These are phyloP conservation scores for Microbotryum intermedium DNA, from an alignment of 1,284 basidiomycete species.

Conservation along the genomic window DNA sequence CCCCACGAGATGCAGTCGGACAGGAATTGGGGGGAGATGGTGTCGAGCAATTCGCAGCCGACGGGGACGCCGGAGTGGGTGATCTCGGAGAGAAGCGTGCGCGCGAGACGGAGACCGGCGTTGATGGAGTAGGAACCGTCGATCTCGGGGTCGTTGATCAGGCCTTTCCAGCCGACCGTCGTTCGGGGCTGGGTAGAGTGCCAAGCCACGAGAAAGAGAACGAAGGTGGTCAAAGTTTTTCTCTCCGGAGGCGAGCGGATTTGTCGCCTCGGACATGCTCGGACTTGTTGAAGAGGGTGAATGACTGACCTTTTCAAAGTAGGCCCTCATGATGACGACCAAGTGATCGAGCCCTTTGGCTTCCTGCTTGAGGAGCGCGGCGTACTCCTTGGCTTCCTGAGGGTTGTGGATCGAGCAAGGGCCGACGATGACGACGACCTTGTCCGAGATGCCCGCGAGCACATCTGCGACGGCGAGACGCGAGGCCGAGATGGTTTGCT, in stretches of 20 bases:
- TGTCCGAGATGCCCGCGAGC: slow-evolving; percentile 71
- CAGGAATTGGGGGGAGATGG: slow-evolving; percentile 45
- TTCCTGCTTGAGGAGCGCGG: slow-evolving; percentile 58
- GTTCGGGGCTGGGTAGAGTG: slow-evolving; percentile 57
- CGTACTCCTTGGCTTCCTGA: slow-evolving; percentile 84
- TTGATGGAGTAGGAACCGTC: slow-evolving; percentile 95
- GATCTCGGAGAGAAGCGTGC: slow-evolving; percentile 81
- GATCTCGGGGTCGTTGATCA: slow-evolving; percentile 44
- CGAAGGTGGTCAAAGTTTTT: no score
- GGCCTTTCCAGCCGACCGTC: slow-evolving; percentile 65
- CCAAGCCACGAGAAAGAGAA: no score
- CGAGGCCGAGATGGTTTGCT: slow-evolving; percentile 63
- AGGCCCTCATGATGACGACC: slow-evolving; percentile 88
- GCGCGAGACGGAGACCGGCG: slow-evolving; percentile 79
- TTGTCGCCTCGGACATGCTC: not conserved
- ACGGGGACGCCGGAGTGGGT: slow-evolving; percentile 83
- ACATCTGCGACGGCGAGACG: slow-evolving; percentile 68
- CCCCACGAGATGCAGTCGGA: slow-evolving; percentile 82
- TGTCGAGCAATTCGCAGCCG: slow-evolving; percentile 82
- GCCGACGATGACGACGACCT: slow-evolving; percentile 81
- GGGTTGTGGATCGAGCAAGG: slow-evolving; percentile 88
- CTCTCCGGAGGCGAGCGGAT: not conserved
- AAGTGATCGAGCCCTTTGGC: slow-evolving; percentile 61
- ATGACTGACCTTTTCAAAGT: slow-evolving; percentile 53
- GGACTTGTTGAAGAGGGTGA: not conserved